These are phyloP conservation scores for Scleromitrula shiraiana DNA, from an alignment of 2,329 filamentous ascomycete genomes.

Conservation along the genomic window DNA sequence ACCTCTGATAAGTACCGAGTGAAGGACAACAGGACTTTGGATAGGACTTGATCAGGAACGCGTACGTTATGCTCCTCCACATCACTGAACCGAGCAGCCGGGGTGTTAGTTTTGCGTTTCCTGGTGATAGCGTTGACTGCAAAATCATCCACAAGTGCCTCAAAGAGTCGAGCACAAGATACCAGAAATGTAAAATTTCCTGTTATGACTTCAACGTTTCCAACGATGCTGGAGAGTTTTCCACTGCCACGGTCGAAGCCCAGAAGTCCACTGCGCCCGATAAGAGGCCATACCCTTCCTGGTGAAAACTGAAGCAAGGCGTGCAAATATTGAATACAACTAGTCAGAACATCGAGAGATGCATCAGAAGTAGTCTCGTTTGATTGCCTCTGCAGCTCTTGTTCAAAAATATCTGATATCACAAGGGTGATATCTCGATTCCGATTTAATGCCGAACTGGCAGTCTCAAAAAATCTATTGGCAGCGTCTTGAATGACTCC, in stretches of 20 bases:
- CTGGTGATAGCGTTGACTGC: slow-evolving; percentile 61
- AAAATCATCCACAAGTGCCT: slow-evolving; percentile 67
- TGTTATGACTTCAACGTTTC: slow-evolving; percentile 70
- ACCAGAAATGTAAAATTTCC: slow-evolving; percentile 72
- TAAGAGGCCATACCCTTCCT: slow-evolving; percentile 81
- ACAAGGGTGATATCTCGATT: slow-evolving; percentile 70
- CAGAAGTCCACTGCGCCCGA: slow-evolving; percentile 73
- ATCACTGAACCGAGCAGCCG: slow-evolving; percentile 37
- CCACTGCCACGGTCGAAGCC: slow-evolving; percentile 66
- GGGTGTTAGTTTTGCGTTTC: slow-evolving; percentile 45
- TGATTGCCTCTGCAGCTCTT: slow-evolving; percentile 43
- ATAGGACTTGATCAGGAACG: slow-evolving; percentile 70
- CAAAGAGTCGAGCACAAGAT: slow-evolving; percentile 66
- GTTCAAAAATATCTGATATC: slow-evolving; percentile 78
- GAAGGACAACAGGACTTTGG: slow-evolving; percentile 62
- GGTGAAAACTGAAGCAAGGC: slow-evolving; percentile 66
- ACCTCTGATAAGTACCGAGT: slow-evolving; percentile 72
- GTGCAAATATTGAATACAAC: slow-evolving; percentile 74
- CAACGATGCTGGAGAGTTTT: slow-evolving; percentile 68
- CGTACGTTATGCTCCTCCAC: slow-evolving; percentile 55
- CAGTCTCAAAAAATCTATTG: slow-evolving; percentile 45
- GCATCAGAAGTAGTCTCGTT: slow-evolving; percentile 34
- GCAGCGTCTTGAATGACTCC: slow-evolving; percentile 35
- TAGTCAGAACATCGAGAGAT: slow-evolving; percentile 53
- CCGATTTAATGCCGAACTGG: slow-evolving; percentile 45